Percentiles rank a stretch among this genome's conserved stretches.
Conservation (phyloP, 345 rosid genomes). For the Cardiospermum halicacabum region DNA sequence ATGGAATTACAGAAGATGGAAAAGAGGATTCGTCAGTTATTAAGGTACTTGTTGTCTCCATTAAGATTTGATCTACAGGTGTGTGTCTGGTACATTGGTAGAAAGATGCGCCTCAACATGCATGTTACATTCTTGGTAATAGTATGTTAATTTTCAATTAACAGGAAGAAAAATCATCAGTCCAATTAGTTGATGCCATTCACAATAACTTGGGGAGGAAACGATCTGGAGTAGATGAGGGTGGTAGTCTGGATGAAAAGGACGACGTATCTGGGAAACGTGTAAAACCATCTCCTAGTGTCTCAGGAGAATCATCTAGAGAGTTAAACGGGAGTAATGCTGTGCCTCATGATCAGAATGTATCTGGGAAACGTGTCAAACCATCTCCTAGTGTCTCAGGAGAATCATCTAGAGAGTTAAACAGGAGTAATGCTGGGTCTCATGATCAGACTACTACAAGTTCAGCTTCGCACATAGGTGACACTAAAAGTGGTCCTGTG, state of each 20-base stretch:
- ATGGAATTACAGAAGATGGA: conserved; percentile 41
- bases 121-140: conserved; percentile 18
- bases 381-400: conserved; percentile 48
- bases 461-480: conserved; percentile 36
- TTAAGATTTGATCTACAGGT: background rate
- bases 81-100: background rate
- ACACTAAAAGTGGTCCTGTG: conserved; percentile 64
- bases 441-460: conserved; percentile 47
- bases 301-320: conserved; percentile 54
- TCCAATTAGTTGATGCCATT: conserved; percentile 33
- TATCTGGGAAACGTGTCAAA: conserved; percentile 66
- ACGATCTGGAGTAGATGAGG: conserved; percentile 58
- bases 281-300: conserved; percentile 48
- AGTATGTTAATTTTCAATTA: conserved; percentile 29
- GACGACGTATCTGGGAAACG: conserved; percentile 62
- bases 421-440: conserved; percentile 28
- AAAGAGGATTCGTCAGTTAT: conserved; percentile 41
- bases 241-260: conserved; percentile 41
- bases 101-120: conserved; percentile 9
- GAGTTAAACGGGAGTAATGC: conserved; percentile 35
- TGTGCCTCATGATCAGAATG: conserved; percentile 40
- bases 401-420: conserved; percentile 52
- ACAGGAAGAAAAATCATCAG: conserved; percentile 44
- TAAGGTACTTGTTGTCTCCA: conserved; percentile 35
- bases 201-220: conserved; percentile 47